Conservation (phyloP, 495 filamentous ascomycete species). For the Durotheca rogersii region DNA sequence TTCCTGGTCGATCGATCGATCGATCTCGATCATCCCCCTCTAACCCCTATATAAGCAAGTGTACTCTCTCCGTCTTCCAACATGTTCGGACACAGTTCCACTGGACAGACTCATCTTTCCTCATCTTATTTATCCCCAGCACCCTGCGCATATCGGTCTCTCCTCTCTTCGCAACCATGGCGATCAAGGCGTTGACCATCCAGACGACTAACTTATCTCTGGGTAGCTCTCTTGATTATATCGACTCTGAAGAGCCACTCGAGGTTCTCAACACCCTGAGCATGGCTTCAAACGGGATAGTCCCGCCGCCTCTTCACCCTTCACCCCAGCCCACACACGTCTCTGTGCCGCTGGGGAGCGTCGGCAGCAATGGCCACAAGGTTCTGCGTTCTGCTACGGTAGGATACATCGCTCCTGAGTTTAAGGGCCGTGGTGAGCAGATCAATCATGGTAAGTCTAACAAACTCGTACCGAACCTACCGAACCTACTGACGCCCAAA, state of each 20-base stretch:
- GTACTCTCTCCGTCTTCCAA: neutral
- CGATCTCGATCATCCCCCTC: neutral
- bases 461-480: neutral
- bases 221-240: constrained; percentile 43
- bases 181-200: constrained; percentile 40
- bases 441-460: constrained; percentile 75
- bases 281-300: constrained; percentile 30
- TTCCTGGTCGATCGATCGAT: constrained; percentile 14
- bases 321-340: constrained; percentile 92
- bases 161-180: constrained; percentile 16
- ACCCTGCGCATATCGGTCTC: neutral
- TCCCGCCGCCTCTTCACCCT: constrained; percentile 53
- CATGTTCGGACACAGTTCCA: too few species aligned
- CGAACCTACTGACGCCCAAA: constrained; percentile 31
- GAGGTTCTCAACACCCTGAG: constrained; percentile 22
- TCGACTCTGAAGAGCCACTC: constrained; percentile 40
- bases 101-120: constrained; percentile 4
- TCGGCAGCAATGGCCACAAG: constrained; percentile 54
- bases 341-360: constrained; percentile 65
- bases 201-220: constrained; percentile 46
- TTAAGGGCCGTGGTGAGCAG: constrained; percentile 91
- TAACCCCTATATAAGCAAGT: neutral
- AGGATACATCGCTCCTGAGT: constrained; percentile 92
- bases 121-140: neutral
- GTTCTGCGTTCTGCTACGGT: constrained; percentile 87